Evolutionary conservation across 2,329 filamentous ascomycete genomes (phyloP).

Genomic region (Aspergillus spinulosporus): DNA sequence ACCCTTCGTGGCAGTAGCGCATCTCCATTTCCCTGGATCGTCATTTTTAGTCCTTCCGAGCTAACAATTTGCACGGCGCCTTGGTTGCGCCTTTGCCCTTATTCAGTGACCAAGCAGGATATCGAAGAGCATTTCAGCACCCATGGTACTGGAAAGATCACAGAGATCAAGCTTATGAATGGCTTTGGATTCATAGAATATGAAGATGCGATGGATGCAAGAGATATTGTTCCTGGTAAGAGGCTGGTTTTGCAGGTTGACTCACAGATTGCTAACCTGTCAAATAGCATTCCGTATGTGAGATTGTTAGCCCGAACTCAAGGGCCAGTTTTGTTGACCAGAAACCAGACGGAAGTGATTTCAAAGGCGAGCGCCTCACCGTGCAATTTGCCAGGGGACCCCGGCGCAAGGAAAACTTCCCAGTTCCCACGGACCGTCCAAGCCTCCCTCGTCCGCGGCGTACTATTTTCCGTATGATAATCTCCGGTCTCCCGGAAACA

Average conservation of each 20-base stretch:
- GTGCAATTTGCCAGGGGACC: slow-evolving; percentile 97
- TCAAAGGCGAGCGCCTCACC: slow-evolving; percentile 96
- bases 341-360: slow-evolving; percentile 82
- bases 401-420: slow-evolving; percentile 66
- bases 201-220: slow-evolving; percentile 96
- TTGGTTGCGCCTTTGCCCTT: slow-evolving; percentile 30
- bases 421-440: slow-evolving; percentile 63
- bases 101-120: slow-evolving; percentile 90
- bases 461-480: slow-evolving; percentile 95
- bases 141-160: slow-evolving; percentile 96
- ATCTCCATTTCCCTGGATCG: slow-evolving; percentile 25
- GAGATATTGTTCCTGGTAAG: slow-evolving; percentile 96
- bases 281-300: slow-evolving; percentile 57
- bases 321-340: slow-evolving; percentile 35
- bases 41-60: slow-evolving; percentile 24
- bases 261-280: slow-evolving; percentile 24
- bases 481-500: slow-evolving; percentile 97
- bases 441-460: slow-evolving; percentile 77
- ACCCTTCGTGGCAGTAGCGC: slow-evolving; percentile 22
- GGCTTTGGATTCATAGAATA: slow-evolving; percentile 99
- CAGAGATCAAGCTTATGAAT: slow-evolving; percentile 99
- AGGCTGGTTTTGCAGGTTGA: slow-evolving; percentile 15
- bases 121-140: slow-evolving; percentile 93
- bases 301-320: slow-evolving; percentile 60
- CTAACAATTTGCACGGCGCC: slow-evolving; percentile 36